A percentile compares a stretch with the other conserved stretches of the same genome.
phyloP scores from a whole-genome alignment of 2,329 filamentous ascomycete genomes.

The Aspergillus cejpii region DNA sequence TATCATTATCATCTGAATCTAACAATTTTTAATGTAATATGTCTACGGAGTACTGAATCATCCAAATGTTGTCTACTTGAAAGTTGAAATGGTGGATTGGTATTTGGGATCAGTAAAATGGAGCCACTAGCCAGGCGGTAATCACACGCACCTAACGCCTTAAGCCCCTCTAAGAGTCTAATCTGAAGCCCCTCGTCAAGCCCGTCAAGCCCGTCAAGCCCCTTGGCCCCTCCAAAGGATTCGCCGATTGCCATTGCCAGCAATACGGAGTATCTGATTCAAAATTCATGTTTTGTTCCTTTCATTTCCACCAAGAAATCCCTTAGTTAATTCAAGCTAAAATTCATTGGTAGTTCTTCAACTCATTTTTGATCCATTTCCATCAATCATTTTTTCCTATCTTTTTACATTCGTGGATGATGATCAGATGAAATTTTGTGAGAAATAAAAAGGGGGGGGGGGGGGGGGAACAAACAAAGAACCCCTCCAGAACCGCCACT shows the following conservation, averaged over 20 bases:
- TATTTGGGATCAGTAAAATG: too few species aligned
- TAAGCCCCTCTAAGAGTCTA: conserved; percentile 1
- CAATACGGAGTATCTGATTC: too few species aligned
- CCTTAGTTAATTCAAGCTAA: conserved; percentile 1
- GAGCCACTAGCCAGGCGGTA: neutral
- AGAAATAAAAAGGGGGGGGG: too few species aligned
- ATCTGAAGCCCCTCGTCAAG: conserved; percentile 14
- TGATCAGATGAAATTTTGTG: too few species aligned
- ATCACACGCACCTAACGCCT: conserved; percentile 2
- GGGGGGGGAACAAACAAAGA: neutral
- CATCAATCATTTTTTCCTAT: neutral
- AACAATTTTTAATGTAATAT: too few species aligned
- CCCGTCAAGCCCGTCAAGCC: too few species aligned
- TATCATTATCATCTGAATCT: too few species aligned
- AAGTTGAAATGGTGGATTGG: too few species aligned
- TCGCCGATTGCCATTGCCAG: conserved; percentile 14
- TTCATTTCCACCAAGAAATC: conserved; percentile 21
- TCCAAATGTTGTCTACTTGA: too few species aligned
- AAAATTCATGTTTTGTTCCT: conserved; percentile 18
- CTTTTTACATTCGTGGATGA: too few species aligned
- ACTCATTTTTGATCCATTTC: conserved; percentile 7
- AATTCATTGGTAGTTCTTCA: neutral
- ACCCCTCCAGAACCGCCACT: conserved; percentile 11
- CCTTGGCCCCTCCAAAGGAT: conserved; percentile 22
- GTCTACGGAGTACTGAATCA: too few species aligned